Base-by-base conservation (phyloP, 2,329 filamentous ascomycete genomes). In the Penicillium sp. region DNA sequence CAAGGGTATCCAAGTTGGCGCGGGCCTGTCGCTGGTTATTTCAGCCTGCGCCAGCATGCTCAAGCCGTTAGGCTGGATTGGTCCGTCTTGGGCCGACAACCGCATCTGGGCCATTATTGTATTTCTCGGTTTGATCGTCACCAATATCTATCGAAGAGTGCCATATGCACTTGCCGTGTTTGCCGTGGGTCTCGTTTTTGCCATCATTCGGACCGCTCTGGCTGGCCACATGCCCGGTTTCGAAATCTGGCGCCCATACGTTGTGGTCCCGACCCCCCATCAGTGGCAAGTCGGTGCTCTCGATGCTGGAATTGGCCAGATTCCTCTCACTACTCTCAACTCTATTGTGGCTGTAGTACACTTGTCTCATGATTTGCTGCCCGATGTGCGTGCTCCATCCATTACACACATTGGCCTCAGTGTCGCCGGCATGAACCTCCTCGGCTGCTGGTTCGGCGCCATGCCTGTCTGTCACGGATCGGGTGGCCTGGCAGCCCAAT, bases 381-480 rank as follows among this genome's bases (percentile, higher is more conserved):
- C 91, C 0, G 74, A 82, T 1, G 72, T 87, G 3, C 80, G 82
- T 0, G 76, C 85, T 0, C 90, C 90, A 0, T 84, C 83, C 0
- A 86, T 90, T 5, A 92, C 90, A 0, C 79, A 85, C 0, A 78
- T 97, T 27, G 92, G 92, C 1, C 69, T 92, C 53, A 95, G 90
- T 48, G 89, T 97, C 4, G 86, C 87, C 0, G 64, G 78, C 2
- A 95, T 96, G 83, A 97, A 97, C 67, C 75, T 96, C 3, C 69
- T 88, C 1, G 88, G 88, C 14, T 92, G 89, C 63, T 95, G 90
- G 89, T 95, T 96, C 63, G 92, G 92, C 43, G 88, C 88, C 5
- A 97, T 96, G 94, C 94, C 92, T 3, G 85, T 94, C 4, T 97
- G 94, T 66, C 94, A 97, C 68, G 92, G 92, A 5, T 90, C 90